Conservation (phyloP, 495 filamentous ascomycete species). For the Talaromyces adpressus region DNA sequence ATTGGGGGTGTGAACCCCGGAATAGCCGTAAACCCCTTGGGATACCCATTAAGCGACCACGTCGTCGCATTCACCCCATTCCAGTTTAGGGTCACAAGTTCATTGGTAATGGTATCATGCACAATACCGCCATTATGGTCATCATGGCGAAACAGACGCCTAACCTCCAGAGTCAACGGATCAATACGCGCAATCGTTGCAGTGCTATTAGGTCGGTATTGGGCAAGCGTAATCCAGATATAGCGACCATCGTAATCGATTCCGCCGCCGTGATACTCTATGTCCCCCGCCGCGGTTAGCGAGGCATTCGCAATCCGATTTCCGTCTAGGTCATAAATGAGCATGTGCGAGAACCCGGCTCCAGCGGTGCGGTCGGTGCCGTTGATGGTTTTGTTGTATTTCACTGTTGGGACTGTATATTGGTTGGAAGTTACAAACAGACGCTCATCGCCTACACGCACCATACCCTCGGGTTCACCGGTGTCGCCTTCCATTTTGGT, state of each 20-base stretch:
- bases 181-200: slow-evolving; percentile 25
- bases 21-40: slow-evolving; percentile 6
- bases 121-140: slow-evolving; percentile 31
- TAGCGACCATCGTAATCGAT: slow-evolving; percentile 34
- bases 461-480: slow-evolving; percentile 30
- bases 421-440: slow-evolving; percentile 25
- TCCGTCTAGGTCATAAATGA: slow-evolving; percentile 26
- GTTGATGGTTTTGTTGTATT: slow-evolving; percentile 20
- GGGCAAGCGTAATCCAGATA: slow-evolving; percentile 25
- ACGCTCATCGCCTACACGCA: slow-evolving; percentile 22
- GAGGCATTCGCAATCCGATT: slow-evolving; percentile 26
- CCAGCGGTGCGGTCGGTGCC: slow-evolving; percentile 24
- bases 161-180: slow-evolving; percentile 19
- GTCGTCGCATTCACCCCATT: slow-evolving; percentile 21
- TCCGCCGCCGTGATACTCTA: slow-evolving; percentile 29
- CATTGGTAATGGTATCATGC: slow-evolving; percentile 20
- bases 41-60: slow-evolving; percentile 19
- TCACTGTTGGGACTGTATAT: slow-evolving; percentile 18
- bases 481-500: slow-evolving; percentile 28
- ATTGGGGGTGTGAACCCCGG: slow-evolving; percentile 20
- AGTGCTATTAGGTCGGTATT: slow-evolving; percentile 32
- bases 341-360: slow-evolving; percentile 25
- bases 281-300: slow-evolving; percentile 16
- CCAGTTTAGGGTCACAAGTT: slow-evolving; percentile 30
- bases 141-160: slow-evolving; percentile 15